phyloP scores from a whole-genome alignment of 2,329 filamentous ascomycete species.

The Juglanconis oblonga region DNA sequence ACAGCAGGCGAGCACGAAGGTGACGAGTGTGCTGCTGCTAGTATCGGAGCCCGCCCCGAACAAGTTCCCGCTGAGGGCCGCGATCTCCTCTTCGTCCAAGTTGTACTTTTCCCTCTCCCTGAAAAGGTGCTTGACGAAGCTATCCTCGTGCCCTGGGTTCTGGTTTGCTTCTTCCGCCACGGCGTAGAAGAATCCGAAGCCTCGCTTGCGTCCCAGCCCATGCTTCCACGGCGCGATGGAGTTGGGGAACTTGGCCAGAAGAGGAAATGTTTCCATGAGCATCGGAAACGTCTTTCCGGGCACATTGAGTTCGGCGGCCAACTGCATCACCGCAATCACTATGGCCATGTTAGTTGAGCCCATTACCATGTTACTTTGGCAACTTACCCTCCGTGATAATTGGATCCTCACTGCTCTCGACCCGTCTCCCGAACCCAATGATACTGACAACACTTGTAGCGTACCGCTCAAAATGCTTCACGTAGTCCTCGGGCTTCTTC shows the following conservation, averaged over 20 bases:
- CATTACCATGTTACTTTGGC: background rate
- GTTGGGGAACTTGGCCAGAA: slow-evolving; percentile 45
- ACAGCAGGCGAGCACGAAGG: slow-evolving; percentile 48
- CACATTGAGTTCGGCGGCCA: slow-evolving; percentile 54
- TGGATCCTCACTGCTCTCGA: slow-evolving; percentile 48
- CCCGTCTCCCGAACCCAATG: slow-evolving; percentile 54
- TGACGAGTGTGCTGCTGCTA: slow-evolving; percentile 42
- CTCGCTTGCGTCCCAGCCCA: slow-evolving; percentile 44
- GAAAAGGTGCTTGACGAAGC: slow-evolving; percentile 47
- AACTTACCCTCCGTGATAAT: slow-evolving; percentile 48
- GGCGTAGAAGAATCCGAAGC: slow-evolving; percentile 49
- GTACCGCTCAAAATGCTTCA: slow-evolving; percentile 51
- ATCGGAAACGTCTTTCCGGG: slow-evolving; percentile 53
- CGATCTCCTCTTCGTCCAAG: slow-evolving; percentile 42
- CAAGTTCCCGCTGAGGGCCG: slow-evolving; percentile 44
- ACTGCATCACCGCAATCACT: slow-evolving; percentile 56
- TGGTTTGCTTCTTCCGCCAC: slow-evolving; percentile 47
- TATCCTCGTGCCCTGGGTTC: slow-evolving; percentile 32
- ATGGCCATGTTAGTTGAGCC: background rate
- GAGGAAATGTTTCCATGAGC: slow-evolving; percentile 55
- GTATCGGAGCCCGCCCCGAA: slow-evolving; percentile 50
- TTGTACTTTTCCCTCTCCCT: slow-evolving; percentile 43
- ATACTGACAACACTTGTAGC: slow-evolving; percentile 53
- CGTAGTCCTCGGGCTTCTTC: slow-evolving; percentile 41
- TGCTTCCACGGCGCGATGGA: slow-evolving; percentile 49